phyloP scores from a whole-genome alignment of 345 rosid species.

The Raphanus sativus region DNA sequence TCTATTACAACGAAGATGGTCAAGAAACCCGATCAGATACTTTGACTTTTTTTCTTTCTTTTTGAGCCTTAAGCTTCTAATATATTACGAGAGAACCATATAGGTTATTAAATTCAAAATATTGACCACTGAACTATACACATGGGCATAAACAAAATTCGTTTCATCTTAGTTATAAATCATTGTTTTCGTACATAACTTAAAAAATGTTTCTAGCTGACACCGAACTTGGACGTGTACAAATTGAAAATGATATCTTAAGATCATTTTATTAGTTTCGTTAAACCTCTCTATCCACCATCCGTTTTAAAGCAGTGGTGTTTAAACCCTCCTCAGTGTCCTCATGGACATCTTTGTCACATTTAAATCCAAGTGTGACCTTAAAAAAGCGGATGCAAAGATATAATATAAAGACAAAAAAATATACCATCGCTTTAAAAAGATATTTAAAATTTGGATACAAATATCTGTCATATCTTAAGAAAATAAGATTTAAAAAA shows the following conservation, averaged over 20 bases:
- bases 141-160: neutral
- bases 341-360: constrained; percentile 3
- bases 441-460: constrained; percentile 8
- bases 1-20: neutral
- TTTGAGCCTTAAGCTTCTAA: neutral
- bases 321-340: neutral
- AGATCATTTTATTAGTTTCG: constrained; percentile 17
- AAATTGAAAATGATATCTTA: constrained; percentile 21
- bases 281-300: constrained; percentile 8
- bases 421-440: neutral
- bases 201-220: neutral
- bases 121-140: neutral
- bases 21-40: constrained; percentile 2
- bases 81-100: constrained; percentile 13
- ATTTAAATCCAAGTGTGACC: constrained; percentile 1
- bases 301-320: constrained; percentile 24
- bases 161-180: neutral
- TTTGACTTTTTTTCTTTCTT: neutral
- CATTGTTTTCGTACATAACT: neutral
- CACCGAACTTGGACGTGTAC: constrained; percentile 12
- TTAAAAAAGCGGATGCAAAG: constrained; percentile 1
- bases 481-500: neutral
- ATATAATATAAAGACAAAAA: constrained; percentile 10
- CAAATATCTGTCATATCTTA: constrained; percentile 9
- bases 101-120: constrained; percentile 9